A percentile compares a stretch with the other conserved stretches of the same genome.
Evolutionary conservation across 257 asterid genomes (phyloP).

Genomic region (Oldenlandia corymbosa): DNA sequence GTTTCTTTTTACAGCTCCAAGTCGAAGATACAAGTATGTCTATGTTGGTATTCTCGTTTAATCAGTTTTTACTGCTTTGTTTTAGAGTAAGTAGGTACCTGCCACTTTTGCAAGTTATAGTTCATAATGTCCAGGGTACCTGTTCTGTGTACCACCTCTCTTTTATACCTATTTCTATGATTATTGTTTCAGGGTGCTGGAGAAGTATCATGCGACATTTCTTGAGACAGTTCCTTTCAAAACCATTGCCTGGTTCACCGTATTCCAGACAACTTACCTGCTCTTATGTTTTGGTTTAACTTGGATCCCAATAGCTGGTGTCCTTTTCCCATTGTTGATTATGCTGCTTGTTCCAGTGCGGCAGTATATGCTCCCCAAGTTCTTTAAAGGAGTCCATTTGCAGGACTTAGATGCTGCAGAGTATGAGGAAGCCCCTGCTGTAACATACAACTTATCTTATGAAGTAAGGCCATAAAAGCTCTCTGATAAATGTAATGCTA

Average conservation of each 20-base stretch:
- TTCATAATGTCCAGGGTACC: background rate
- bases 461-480: slow-evolving; percentile 39
- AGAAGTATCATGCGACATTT: slow-evolving; percentile 73
- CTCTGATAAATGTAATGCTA: background rate
- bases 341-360: slow-evolving; percentile 94
- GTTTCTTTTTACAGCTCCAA: slow-evolving; percentile 80
- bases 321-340: slow-evolving; percentile 82
- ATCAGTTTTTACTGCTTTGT: no score
- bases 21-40: slow-evolving; percentile 82
- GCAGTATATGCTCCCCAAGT: slow-evolving; percentile 77
- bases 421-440: slow-evolving; percentile 88
- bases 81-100: background rate
- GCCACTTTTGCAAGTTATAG: background rate
- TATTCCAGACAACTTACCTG: slow-evolving; percentile 80
- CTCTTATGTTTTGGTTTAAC: slow-evolving; percentile 88
- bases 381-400: slow-evolving; percentile 81
- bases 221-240: slow-evolving; percentile 93
- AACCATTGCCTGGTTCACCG: slow-evolving; percentile 75
- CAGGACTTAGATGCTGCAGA: slow-evolving; percentile 97
- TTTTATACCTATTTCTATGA: slow-evolving; percentile 3
- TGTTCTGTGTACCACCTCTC: background rate
- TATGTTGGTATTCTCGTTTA: background rate
- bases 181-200: slow-evolving; percentile 55
- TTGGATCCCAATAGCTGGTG: slow-evolving; percentile 97
- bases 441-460: slow-evolving; percentile 48